These are phyloP conservation scores for Inga laurina DNA, from an alignment of 306 rosid genomes.

Conservation along the genomic window DNA sequence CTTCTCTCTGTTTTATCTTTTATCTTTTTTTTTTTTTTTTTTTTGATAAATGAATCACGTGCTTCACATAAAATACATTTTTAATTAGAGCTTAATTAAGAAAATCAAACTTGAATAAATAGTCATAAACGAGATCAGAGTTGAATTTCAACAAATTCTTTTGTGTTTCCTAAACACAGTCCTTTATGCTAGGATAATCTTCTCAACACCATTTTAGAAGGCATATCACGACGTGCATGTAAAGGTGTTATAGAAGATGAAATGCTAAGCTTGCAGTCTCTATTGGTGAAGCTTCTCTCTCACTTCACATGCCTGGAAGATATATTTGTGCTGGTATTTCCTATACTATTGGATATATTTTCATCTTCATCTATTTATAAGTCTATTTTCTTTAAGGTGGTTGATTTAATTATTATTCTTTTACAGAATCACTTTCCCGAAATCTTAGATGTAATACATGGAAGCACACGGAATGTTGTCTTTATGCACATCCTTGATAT, in stretches of 20 bases:
- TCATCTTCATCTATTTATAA: neutral
- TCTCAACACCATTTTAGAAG: slow-evolving; percentile 71
- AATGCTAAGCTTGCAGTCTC: slow-evolving; percentile 76
- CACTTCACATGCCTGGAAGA: slow-evolving; percentile 63
- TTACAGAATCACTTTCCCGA: slow-evolving; percentile 73
- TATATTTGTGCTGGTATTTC: slow-evolving; percentile 66
- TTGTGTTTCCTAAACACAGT: slow-evolving; percentile 29
- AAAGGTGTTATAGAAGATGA: slow-evolving; percentile 60
- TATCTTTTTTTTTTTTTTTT: neutral
- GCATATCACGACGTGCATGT: slow-evolving; percentile 56
- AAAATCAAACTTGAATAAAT: neutral
- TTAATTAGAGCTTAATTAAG: neutral
- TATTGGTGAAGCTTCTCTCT: slow-evolving; percentile 79
- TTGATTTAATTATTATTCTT: slow-evolving; percentile 34
- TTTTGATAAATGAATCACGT: neutral
- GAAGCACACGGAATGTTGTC: slow-evolving; percentile 65
- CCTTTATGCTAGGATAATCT: slow-evolving; percentile 63
- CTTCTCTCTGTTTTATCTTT: neutral
- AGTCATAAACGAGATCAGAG: neutral
- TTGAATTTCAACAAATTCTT: slow-evolving; percentile 10
- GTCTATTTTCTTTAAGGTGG: slow-evolving; percentile 8
- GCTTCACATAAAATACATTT: neutral
- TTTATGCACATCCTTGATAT: slow-evolving; percentile 75
- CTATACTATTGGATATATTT: slow-evolving; percentile 17
- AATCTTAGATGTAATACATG: slow-evolving; percentile 70